Evolutionary conservation across 2,329 filamentous ascomycete genomes (phyloP), one percentile per base, ranked within the genome.

Genomic region (Colletotrichum echinochloae): DNA sequence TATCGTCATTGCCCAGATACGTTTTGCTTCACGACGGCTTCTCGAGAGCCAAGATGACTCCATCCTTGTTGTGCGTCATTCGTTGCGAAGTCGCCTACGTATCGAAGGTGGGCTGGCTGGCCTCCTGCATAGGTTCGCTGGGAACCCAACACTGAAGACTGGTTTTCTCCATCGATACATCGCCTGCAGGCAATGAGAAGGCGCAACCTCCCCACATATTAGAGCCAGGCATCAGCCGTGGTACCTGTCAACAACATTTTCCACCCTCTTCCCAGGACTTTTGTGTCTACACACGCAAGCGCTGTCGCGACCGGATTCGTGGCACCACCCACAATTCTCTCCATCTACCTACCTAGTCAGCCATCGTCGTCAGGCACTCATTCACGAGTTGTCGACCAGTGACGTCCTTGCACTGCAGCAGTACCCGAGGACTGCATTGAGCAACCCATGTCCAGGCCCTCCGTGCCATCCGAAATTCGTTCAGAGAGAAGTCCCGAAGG

Each of bases 121-220:
- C 67, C 63, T 70, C 66, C 67, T 61, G 63, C 67, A 70, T 57
- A 54, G 28, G 23, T n/a, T n/a, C n/a, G n/a, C 9, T 33, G 4
- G 28, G 48, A 26, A 57, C 28, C 44, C 26, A 66, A 66, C 18
- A 39, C 33, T 35, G 51, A 56, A 20, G 35, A n/a, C 49, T 16
- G 26, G 5, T 49, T 63, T 23, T 16, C 23, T 23, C 51, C 52
- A 41, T 18, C 44, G 20, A 49, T n/a, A 6, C 62, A 54, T 59
- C n/a, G 7, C n/a, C 30, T 23, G 28, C 56, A 60, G 20, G 44
- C 44, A 23, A 33, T 14, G n/a, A 60, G 41, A 30, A 48, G 6
- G 28, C 7, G 6, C 39, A 28, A 41, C 41, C 9, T 3, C 5
- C 20, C 30, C 41, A n/a, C 56, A 44, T 35, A 60, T 33, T 5